Conservation (phyloP, 108 stramenopile genomes). For the Nitzschia sp. region DNA sequence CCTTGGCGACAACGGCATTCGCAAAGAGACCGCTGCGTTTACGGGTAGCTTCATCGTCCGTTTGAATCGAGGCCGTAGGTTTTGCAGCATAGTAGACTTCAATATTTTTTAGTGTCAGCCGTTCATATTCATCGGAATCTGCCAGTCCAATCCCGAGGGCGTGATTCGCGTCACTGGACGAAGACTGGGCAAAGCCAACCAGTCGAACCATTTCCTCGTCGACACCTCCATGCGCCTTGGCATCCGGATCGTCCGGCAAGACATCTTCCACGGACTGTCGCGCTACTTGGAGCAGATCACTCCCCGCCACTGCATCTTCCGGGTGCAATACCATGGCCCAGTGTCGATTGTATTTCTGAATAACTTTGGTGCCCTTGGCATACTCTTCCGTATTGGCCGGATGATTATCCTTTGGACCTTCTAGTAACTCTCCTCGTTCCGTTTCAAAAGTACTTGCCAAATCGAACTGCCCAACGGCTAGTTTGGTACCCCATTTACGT, state of each 20-base stretch:
- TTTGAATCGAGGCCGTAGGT: not conserved
- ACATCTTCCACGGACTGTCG: conserved; percentile 49
- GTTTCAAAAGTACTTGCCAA: conserved; percentile 80
- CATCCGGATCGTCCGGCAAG: conserved; percentile 62
- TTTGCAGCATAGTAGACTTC: conserved; percentile 68
- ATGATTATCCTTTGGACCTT: conserved; percentile 67
- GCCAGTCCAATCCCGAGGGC: conserved; percentile 59
- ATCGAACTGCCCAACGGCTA: conserved; percentile 88
- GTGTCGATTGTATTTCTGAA: conserved; percentile 89
- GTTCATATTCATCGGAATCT: conserved; percentile 61
- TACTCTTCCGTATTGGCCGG: conserved; percentile 59
- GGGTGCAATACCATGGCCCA: conserved; percentile 89
- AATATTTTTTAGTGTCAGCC: conserved; percentile 66
- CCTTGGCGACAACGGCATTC: conserved; percentile 44
- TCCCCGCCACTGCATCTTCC: conserved; percentile 72
- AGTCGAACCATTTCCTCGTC: conserved; percentile 73
- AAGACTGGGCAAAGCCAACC: conserved; percentile 75
- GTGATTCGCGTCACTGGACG: conserved; percentile 67
- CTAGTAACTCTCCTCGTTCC: conserved; percentile 79
- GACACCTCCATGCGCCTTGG: conserved; percentile 71
- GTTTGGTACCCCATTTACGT: conserved; percentile 49
- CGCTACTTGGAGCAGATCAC: conserved; percentile 64
- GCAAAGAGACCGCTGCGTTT: conserved; percentile 60
- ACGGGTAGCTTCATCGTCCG: conserved; percentile 23
- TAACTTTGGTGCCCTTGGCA: conserved; percentile 68